phyloP scores from a whole-genome alignment of 2,329 filamentous ascomycete genomes.

The Paracamarosporium sp. region DNA sequence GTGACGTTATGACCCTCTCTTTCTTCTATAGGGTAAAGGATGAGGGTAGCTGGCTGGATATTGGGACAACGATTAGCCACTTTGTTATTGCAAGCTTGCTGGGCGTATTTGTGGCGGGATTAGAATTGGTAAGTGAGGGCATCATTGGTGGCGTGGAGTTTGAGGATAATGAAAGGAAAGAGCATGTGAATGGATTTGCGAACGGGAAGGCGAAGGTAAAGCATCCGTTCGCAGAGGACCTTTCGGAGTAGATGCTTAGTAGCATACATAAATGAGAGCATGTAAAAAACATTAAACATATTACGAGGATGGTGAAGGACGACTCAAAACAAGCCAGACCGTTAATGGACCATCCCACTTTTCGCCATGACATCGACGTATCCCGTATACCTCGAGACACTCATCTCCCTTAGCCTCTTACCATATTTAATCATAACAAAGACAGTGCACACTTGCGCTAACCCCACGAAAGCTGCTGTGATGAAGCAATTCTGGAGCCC shows the following conservation, averaged over 20 bases:
- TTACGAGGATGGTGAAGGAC: no score
- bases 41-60: constrained; percentile 96
- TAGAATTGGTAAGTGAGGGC: constrained; percentile 84
- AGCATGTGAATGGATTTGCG: constrained; percentile 7
- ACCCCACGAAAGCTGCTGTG: constrained; percentile 50
- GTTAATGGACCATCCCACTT: constrained; percentile 26
- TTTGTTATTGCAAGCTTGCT: constrained; percentile 91
- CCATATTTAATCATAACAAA: constrained; percentile 59
- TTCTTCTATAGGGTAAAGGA: constrained; percentile 99
- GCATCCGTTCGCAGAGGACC: background rate
- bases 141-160: constrained; percentile 84
- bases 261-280: no score
- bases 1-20: constrained; percentile 88
- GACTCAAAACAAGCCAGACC: no score
- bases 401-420: constrained; percentile 43
- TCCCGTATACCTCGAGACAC: constrained; percentile 19
- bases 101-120: constrained; percentile 85
- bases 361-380: constrained; percentile 25
- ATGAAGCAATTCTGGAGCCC: constrained; percentile 54
- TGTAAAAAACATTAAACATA: no score
- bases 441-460: constrained; percentile 48
- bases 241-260: no score
- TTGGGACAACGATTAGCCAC: constrained; percentile 94
- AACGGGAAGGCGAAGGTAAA: background rate
- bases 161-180: constrained; percentile 27